These are phyloP conservation scores for Yarrowia sp. DNA, from an alignment of 805 yeast genomes.

Conservation along the genomic window DNA sequence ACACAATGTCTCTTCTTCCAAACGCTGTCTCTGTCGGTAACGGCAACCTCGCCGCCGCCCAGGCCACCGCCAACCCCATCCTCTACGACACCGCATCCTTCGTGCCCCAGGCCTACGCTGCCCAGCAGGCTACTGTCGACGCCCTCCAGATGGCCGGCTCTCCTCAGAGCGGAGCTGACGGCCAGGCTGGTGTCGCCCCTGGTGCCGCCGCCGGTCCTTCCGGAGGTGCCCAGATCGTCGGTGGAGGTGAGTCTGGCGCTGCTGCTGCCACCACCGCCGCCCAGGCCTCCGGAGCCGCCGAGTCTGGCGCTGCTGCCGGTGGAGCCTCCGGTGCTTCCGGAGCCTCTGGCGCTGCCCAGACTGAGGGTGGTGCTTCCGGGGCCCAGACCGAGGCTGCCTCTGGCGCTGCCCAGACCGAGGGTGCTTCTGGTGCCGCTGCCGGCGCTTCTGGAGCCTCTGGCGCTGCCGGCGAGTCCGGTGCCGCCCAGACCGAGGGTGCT, in stretches of 20 bases:
- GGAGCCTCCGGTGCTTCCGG: not conserved
- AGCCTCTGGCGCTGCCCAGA: too few species aligned
- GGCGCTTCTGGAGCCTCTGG: not conserved
- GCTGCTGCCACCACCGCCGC: slow-evolving; percentile 23
- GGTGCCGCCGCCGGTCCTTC: slow-evolving; percentile 39
- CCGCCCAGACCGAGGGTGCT: slow-evolving; percentile 1
- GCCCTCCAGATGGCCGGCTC: slow-evolving; percentile 27
- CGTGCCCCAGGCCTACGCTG: slow-evolving; percentile 21
- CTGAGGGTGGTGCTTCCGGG: not conserved
- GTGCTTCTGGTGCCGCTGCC: not conserved
- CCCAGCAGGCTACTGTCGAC: slow-evolving; percentile 26
- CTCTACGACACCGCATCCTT: slow-evolving; percentile 21
- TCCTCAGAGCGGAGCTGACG: slow-evolving; percentile 26
- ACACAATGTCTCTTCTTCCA: slow-evolving; percentile 25
- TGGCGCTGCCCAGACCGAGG: slow-evolving; percentile 14
- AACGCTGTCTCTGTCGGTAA: slow-evolving; percentile 28
- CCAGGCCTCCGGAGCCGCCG: not conserved
- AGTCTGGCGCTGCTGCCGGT: not conserved
- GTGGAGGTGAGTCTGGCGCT: slow-evolving; percentile 15
- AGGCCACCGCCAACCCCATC: slow-evolving; percentile 24
- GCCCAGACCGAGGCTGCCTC: not conserved
- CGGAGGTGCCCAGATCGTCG: slow-evolving; percentile 41
- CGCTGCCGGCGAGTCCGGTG: not conserved
- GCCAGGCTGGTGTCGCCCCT: slow-evolving; percentile 30
- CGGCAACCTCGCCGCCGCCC: slow-evolving; percentile 27